These are phyloP conservation scores for Euphorbia corollata DNA, from an alignment of 441 rosid species.

Conservation along the genomic window DNA sequence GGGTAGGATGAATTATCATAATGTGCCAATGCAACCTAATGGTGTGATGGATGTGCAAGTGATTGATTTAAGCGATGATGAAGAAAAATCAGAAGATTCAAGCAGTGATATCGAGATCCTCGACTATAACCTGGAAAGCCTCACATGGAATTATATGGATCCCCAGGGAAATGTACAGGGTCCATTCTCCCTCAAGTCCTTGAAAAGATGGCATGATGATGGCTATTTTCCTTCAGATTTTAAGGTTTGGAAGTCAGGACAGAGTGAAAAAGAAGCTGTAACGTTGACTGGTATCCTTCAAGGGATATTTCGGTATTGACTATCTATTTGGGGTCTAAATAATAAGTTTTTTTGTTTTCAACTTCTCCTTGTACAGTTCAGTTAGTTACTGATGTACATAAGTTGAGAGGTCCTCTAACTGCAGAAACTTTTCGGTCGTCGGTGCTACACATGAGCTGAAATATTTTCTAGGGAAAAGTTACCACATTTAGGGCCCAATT, in stretches of 20 bases:
- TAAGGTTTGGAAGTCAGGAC: constrained; percentile 67
- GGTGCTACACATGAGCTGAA: not conserved
- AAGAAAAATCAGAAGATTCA: constrained; percentile 31
- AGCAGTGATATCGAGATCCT: constrained; percentile 13
- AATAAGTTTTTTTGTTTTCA: not conserved
- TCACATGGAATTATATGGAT: constrained; percentile 59
- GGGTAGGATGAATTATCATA: not conserved
- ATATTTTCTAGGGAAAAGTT: not conserved
- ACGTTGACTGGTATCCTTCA: constrained; percentile 35
- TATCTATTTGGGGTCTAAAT: not conserved
- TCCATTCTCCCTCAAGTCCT: constrained; percentile 50
- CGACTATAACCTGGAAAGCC: constrained; percentile 21
- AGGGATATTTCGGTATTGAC: constrained; percentile 8
- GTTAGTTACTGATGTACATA: not conserved
- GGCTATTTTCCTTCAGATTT: constrained; percentile 50
- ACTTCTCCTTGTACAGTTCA: not conserved
- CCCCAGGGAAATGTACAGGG: constrained; percentile 60
- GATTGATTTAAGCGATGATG: constrained; percentile 56
- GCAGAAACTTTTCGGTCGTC: not conserved
- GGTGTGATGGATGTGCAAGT: constrained; percentile 24
- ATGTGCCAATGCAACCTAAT: constrained; percentile 14
- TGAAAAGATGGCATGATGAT: constrained; percentile 53
- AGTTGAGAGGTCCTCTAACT: not conserved
- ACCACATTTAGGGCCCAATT: not conserved
- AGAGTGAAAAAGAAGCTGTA: constrained; percentile 37